Evolutionary conservation across 164 flowering plant genomes (phyloP).

Genomic region (Nymphaea colorata): DNA sequence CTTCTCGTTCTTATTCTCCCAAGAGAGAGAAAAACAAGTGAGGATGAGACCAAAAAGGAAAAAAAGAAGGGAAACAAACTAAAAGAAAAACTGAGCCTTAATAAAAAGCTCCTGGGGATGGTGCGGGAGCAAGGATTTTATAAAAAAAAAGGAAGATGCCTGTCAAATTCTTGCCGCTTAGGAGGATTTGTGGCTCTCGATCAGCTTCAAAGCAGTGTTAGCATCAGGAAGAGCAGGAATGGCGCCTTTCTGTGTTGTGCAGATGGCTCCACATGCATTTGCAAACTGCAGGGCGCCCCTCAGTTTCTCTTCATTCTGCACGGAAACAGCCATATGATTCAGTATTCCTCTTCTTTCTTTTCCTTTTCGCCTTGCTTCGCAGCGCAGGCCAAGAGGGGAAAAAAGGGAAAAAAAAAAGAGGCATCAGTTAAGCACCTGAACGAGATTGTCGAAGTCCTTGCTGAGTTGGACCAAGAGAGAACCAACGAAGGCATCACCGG

Average conservation of each 20-base stretch:
- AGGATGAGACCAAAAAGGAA: too few relatives aligned
- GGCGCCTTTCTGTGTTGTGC: slow-evolving; percentile 61
- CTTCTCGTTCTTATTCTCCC: too few relatives aligned
- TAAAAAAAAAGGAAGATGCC: too few relatives aligned
- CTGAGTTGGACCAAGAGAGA: slow-evolving; percentile 31
- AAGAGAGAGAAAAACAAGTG: too few relatives aligned
- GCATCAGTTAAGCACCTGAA: not conserved
- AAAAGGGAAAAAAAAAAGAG: too few relatives aligned
- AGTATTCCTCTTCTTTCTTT: too few relatives aligned
- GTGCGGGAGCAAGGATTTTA: too few relatives aligned
- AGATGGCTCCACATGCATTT: slow-evolving; percentile 63
- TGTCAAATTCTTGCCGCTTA: not conserved
- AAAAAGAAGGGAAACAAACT: too few relatives aligned
- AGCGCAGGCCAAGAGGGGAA: too few relatives aligned
- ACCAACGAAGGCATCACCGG: slow-evolving; percentile 84
- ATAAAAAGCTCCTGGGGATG: too few relatives aligned
- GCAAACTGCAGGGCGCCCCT: slow-evolving; percentile 34
- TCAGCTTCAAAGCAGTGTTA: slow-evolving; percentile 21
- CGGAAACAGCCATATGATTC: not conserved
- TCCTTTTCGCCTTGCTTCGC: too few relatives aligned
- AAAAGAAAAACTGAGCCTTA: too few relatives aligned
- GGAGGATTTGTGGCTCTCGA: slow-evolving; percentile 8
- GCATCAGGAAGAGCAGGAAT: slow-evolving; percentile 55
- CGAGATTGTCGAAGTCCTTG: not conserved
- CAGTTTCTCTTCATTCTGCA: slow-evolving; percentile 39